Base-by-base conservation (phyloP, 2,329 filamentous ascomycete species). In the Cladophialophora psammophila region DNA sequence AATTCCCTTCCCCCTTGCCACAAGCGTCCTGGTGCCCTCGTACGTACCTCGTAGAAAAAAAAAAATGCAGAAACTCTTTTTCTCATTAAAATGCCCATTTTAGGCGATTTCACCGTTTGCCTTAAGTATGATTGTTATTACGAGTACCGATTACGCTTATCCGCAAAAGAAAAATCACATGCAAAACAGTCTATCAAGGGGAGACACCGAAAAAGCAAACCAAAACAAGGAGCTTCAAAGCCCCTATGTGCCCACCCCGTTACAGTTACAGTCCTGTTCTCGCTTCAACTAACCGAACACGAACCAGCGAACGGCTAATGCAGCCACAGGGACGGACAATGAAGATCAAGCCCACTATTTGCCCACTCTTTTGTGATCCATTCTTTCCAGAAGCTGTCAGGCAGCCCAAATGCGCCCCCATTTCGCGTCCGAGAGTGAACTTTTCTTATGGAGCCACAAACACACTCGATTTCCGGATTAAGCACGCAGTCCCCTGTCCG, bases 381-480 rank as follows among this genome's bases (percentile, higher is more conserved):
- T 65, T 65, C 63, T 48, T 65, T 65, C 63, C 63, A 65, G 63
- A 65, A 65, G 56, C 32, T 32, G 18, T 2, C 10, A 34, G 31
- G 6, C 38, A 2, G 26, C 26, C 26, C 26, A 26, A 26, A 26
- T 2, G 26, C 2, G 52, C 38, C 61, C 20, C 40, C 40, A 31
- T 57, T 57, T 58, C 32, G 34, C 35, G 12, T 42, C 34, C 5
- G 48, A 31, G 15, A 18, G 13, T n/a, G 13, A 13, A 12, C 36
- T 40, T 40, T 40, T 40, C 36, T 40, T 40, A 40, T 13, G 36
- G 36, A 40, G 36, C 36, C 36, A 13, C 10, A 40, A 40, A 5
- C 5, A 40, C 9, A 40, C 26, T 26, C 26, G 26, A 26, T 26
- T 26, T 26, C 26, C 26, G 26, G 26, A 26, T 26, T 26, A 26